phyloP scores from a whole-genome alignment of 31 red algal genomes.

The Odonthalia washingtoniensis region DNA sequence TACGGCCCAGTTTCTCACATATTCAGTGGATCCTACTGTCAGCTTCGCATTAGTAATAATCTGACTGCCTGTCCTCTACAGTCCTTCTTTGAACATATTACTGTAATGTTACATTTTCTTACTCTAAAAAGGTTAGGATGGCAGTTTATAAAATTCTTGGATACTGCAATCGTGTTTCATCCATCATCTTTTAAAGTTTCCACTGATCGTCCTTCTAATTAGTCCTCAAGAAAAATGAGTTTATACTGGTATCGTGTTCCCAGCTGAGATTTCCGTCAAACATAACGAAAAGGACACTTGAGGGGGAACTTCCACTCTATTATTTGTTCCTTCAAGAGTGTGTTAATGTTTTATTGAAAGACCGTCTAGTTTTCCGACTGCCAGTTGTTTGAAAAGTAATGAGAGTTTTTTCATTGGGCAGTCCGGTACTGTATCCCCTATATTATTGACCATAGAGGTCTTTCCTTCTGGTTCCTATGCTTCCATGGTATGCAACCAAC shows the following conservation, averaged over 20 bases:
- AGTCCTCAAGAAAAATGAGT: not conserved
- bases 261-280: not conserved
- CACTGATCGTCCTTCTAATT: not conserved
- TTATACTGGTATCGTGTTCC: too few relatives aligned
- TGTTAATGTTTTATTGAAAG: not conserved
- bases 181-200: constrained; percentile 12
- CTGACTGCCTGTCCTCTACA: not conserved
- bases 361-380: constrained; percentile 9
- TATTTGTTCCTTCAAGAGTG: not conserved
- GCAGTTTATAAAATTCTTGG: not conserved
- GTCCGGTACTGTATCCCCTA: not conserved
- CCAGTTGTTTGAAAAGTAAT: not conserved
- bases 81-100: not conserved
- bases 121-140: constrained; percentile 6
- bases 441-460: not conserved
- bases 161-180: not conserved
- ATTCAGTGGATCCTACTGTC: not conserved
- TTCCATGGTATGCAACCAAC: constrained; percentile 31
- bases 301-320: not conserved
- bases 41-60: not conserved
- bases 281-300: not conserved
- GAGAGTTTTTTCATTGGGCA: not conserved
- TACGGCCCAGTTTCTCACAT: not conserved
- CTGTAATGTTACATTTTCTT: too few relatives aligned
- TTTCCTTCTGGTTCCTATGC: constrained; percentile 19